Evolutionary conservation across 495 filamentous ascomycete species (phyloP), one percentile per base, ranked within the genome.

Genomic region (Aspergillus cavernicola): DNA sequence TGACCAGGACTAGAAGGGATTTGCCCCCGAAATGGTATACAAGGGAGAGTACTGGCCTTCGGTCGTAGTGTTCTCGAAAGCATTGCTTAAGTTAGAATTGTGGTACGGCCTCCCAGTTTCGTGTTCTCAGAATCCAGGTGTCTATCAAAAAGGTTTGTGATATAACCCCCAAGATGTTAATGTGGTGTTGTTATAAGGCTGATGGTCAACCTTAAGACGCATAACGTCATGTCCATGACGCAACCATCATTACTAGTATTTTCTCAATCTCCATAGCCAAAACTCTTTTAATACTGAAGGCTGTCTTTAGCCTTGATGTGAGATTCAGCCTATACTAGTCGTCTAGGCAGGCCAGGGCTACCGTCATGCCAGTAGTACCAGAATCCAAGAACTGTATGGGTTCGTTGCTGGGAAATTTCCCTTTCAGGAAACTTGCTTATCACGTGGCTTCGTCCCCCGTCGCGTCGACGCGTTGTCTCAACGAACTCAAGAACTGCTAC

Each of bases 381-480:
- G 4, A 35, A 4, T 35, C 32, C n/a, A 35, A 35, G 32, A 28
- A 28, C 9, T 28, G 24, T 28, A 28, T 28, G 24, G 24, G 24
- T 28, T n/a, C n/a, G n/a, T n/a, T n/a, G n/a, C n/a, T n/a, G n/a
- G n/a, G n/a, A n/a, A n/a, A n/a, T n/a, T 28, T 28, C 24, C 24
- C 24, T 28, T 28, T 28, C 9, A 28, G 24, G 24, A n/a, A n/a
- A n/a, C n/a, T n/a, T 29, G 4, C 26, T 9, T 29, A 29, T 23
- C 52, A 20, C n/a, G 43, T 26, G 52, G 16, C 4, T 18, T 3
- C 13, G 19, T 24, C 23, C 20, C 26, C 16, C 12, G 23, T 44
- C 52, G 52, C 52, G 52, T 46, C 43, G 52, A 48, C 52, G 52
- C 52, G 52, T 45, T 41, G 12, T 15, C 11, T 10, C 20, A 40